Evolutionary conservation across 768 basidiomycete genomes (phyloP).

Genomic region (Tulasnella sp.): DNA sequence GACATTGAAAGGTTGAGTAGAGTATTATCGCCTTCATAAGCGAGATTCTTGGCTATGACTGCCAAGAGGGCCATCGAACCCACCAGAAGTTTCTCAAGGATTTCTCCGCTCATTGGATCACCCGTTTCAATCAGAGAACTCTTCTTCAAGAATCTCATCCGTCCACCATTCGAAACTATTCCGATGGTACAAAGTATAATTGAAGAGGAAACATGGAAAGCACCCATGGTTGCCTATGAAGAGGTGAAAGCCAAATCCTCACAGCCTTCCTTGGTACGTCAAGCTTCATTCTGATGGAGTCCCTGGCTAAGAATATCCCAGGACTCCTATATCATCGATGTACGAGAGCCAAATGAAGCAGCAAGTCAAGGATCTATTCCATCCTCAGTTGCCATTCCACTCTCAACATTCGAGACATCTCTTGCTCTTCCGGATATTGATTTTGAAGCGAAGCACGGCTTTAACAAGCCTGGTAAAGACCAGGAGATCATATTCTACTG

Average conservation of each 20-base stretch:
- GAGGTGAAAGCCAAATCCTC: slow-evolving; percentile 68
- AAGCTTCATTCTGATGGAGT: too few species aligned
- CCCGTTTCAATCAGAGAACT: too few species aligned
- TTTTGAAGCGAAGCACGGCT: slow-evolving; percentile 55
- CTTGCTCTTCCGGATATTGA: slow-evolving; percentile 41
- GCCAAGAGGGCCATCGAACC: too few species aligned
- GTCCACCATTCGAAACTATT: too few species aligned
- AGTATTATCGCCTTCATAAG: too few species aligned
- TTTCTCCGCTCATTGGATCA: too few species aligned
- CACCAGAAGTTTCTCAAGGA: too few species aligned
- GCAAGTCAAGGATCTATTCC: slow-evolving; percentile 88
- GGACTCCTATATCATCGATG: slow-evolving; percentile 78
- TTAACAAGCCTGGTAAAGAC: slow-evolving; percentile 51
- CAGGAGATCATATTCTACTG: slow-evolving; percentile 87
- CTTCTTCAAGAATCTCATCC: too few species aligned
- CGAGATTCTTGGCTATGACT: too few species aligned
- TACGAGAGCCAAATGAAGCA: slow-evolving; percentile 87
- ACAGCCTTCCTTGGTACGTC: slow-evolving; percentile 47
- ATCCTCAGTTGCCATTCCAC: slow-evolving; percentile 78
- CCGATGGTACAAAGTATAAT: too few species aligned
- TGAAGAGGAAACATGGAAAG: too few species aligned
- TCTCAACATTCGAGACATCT: slow-evolving; percentile 59
- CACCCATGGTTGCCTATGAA: slow-evolving; percentile 59
- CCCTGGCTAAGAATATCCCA: slow-evolving; percentile 49
- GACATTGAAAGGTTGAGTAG: too few species aligned